Base-by-base conservation (phyloP, 2,329 filamentous ascomycete species). In the Nemania bipapillata region DNA sequence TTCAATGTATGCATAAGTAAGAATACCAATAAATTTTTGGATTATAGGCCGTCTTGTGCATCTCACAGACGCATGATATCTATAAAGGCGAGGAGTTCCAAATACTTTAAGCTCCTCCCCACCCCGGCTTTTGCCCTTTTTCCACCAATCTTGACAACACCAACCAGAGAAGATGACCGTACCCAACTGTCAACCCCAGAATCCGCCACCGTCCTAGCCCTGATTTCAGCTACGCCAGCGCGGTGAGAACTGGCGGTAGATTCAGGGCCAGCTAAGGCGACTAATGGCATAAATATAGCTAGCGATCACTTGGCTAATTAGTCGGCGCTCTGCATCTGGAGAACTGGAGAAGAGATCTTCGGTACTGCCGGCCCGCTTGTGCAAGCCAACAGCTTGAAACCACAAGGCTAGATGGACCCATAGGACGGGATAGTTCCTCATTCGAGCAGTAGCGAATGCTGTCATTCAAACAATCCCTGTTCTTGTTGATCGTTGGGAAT, bases 91-190 rank as follows among this genome's bases (percentile, higher is more conserved):
- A 45, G 40, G 20, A n/a, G 12, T 45, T 45, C 40, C 40, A 45
- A 45, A 45, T 45, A 45, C 40, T 40, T 40, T 40, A 40, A 40
- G 37, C 37, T 11, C 37, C 40, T 47, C 20, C 30, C 11, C 20
- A 26, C 17, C 35, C 12, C 26, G 12, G 26, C 12, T 1, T 30
- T 42, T 7, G 12, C 22, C n/a, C 15, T 57, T 57, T 62, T 53
- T 53, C 58, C 64, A 61, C 64, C 64, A 66, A 63, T 62, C 64
- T 66, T 45, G 3, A 42, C 49, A 22, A 12, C 15, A n/a, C n/a
- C 40, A 17, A n/a, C 40, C 12, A 37, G 30, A 20, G 42, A 35
- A 57, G n/a, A 20, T 22, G 7, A 9, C 20, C 32, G 20, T 15
- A 5, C 55, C 55, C 28, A n/a, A 42, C 59, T 9, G 26, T 8